phyloP scores from a whole-genome alignment of 139 green algal species.

The Trebouxia sp. region DNA sequence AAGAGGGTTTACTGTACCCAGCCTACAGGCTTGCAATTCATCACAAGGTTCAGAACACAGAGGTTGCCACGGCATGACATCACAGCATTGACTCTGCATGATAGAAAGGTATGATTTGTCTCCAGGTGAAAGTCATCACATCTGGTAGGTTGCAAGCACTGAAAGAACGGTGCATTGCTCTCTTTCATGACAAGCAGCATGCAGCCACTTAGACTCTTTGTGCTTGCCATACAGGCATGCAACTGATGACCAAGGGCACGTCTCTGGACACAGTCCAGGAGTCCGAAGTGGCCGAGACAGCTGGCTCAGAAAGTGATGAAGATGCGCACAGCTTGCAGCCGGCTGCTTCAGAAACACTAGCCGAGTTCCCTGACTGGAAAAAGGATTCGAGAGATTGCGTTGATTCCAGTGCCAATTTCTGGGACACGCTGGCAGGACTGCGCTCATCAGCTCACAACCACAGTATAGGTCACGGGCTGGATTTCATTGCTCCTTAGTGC shows the following conservation, averaged over 20 bases:
- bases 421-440: constrained; percentile 40
- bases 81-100: too few relatives aligned
- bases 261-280: constrained; percentile 1
- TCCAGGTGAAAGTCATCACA: too few relatives aligned
- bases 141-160: too few relatives aligned
- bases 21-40: too few relatives aligned
- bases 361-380: constrained; percentile 15
- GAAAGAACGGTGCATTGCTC: too few relatives aligned
- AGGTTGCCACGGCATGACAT: too few relatives aligned
- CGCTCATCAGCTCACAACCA: not conserved
- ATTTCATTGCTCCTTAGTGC: constrained; percentile 24
- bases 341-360: not conserved
- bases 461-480: constrained; percentile 16
- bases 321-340: not conserved
- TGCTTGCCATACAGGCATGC: not conserved
- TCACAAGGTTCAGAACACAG: too few relatives aligned
- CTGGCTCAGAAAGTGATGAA: not conserved
- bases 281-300: not conserved
- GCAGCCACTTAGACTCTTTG: too few relatives aligned
- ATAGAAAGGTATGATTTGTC: too few relatives aligned
- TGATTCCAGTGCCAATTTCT: constrained; percentile 44
- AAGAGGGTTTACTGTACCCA: too few relatives aligned
- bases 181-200: too few relatives aligned
- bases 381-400: constrained; percentile 38
- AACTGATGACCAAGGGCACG: not conserved